phyloP scores from a whole-genome alignment of 202 grass and related monocot genomes.

The Schoenoplectus triqueter region DNA sequence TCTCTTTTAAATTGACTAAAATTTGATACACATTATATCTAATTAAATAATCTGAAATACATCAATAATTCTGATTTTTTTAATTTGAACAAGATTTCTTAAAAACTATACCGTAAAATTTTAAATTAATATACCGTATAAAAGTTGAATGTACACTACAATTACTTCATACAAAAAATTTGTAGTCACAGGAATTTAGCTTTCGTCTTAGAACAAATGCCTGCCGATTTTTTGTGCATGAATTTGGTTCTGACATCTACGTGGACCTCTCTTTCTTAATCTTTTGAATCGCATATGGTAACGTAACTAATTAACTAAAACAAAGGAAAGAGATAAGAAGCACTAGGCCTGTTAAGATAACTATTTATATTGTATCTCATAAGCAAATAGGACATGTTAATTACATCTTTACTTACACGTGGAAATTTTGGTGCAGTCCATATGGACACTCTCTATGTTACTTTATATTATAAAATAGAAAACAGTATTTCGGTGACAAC shows the following conservation, averaged over 20 bases:
- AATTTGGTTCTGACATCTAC: slow-evolving; percentile 16
- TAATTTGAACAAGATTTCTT: no score
- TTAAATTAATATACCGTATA: background rate
- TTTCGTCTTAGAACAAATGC: background rate
- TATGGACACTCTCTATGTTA: background rate
- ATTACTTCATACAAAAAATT: background rate
- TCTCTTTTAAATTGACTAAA: no score
- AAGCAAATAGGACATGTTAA: background rate
- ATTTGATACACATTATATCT: no score
- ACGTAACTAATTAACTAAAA: background rate
- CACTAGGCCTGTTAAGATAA: slow-evolving; percentile 18
- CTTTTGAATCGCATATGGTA: background rate
- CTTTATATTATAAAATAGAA: background rate
- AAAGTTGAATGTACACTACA: no score
- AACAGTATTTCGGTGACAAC: no score
- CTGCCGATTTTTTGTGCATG: background rate
- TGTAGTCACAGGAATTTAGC: background rate
- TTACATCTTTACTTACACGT: background rate
- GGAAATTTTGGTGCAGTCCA: background rate
- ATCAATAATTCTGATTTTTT: no score
- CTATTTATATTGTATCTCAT: background rate
- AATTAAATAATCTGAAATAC: no score
- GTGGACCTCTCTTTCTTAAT: background rate
- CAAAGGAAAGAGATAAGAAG: slow-evolving; percentile 10
- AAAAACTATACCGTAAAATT: no score